Conservation (phyloP, 2,329 filamentous ascomycete species). For the Pseudomassariella vexata region DNA sequence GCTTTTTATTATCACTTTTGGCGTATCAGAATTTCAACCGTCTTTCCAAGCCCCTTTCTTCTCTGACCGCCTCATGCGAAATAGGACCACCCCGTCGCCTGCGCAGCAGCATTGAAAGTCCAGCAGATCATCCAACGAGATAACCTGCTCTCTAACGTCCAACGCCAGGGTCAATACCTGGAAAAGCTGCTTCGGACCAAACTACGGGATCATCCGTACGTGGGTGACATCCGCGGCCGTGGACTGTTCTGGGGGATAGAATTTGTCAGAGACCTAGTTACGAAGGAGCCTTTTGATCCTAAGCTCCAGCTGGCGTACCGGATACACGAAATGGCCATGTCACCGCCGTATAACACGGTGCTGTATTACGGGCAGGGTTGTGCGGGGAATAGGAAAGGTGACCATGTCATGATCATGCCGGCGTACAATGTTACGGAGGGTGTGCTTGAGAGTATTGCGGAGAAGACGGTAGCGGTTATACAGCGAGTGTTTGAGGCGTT, state of each 20-base stretch:
- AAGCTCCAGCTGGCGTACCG: constrained; percentile 11
- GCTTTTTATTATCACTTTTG: too few species aligned
- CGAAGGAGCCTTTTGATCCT: constrained; percentile 1
- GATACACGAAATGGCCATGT: constrained; percentile 9
- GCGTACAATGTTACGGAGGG: constrained; percentile 15
- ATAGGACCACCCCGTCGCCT: constrained; percentile 30
- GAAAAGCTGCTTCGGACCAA: constrained; percentile 19
- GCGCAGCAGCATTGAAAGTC: constrained; percentile 34
- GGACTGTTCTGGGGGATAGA: constrained; percentile 40
- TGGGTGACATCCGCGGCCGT: constrained; percentile 35
- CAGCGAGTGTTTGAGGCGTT: constrained; percentile 8
- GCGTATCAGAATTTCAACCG: too few species aligned
- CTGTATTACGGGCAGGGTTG: constrained; percentile 16
- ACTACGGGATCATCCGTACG: constrained; percentile 28
- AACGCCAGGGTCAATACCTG: constrained; percentile 23
- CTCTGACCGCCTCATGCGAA: too few species aligned
- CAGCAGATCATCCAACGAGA: constrained; percentile 31
- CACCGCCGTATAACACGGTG: constrained; percentile 9
- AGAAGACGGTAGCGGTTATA: constrained; percentile 9
- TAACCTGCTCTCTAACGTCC: constrained; percentile 28
- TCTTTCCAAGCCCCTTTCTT: too few species aligned
- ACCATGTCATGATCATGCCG: constrained; percentile 18
- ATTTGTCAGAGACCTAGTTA: constrained; percentile 26
- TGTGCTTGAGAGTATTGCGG: constrained; percentile 14
- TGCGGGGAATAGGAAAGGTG: constrained; percentile 13